Conservation (phyloP, 805 yeast species). For the Starmera dryadoides region DNA sequence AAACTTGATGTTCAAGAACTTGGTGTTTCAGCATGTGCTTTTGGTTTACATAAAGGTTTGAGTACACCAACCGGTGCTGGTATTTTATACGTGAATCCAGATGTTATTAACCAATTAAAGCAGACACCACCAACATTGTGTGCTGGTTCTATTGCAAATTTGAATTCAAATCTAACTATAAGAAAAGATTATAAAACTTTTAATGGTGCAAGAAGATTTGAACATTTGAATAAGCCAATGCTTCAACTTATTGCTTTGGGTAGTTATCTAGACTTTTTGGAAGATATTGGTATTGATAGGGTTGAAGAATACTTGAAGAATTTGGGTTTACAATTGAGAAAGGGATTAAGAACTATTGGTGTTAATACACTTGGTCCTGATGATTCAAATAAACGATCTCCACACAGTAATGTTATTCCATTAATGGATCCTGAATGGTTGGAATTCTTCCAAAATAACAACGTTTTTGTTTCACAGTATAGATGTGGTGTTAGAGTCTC, state of each 20-base stretch:
- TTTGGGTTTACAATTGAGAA: neutral
- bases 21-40: neutral
- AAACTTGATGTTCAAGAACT: neutral
- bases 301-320: neutral
- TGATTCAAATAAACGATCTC: neutral
- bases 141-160: constrained; percentile 1
- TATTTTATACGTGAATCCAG: neutral
- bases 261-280: neutral
- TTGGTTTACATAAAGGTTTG: neutral
- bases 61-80: neutral
- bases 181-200: neutral
- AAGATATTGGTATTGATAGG: neutral
- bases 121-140: neutral
- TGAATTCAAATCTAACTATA: neutral
- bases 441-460: neutral
- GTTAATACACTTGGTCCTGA: neutral
- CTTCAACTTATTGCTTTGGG: neutral
- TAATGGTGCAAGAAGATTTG: neutral
- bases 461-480: neutral
- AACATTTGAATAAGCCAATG: constrained; percentile 1
- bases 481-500: constrained; percentile 2
- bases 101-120: neutral
- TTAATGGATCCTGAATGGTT: neutral
- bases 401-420: neutral
- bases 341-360: neutral